Percentiles rank a stretch among this genome's conserved stretches.
Conservation (phyloP, 495 filamentous ascomycete species). For the Chaetomium tenue region DNA sequence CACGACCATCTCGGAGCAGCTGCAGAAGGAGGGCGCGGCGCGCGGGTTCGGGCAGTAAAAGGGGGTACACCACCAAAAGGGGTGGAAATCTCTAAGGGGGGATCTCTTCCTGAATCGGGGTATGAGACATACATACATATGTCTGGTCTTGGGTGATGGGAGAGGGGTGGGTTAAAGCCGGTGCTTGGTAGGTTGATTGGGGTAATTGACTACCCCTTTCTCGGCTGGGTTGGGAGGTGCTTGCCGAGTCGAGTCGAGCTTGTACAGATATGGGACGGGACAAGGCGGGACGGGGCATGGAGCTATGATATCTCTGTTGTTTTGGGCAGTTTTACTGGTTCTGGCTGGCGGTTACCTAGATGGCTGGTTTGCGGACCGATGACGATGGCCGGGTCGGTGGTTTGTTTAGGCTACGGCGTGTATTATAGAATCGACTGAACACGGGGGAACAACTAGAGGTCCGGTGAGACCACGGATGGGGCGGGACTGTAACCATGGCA, state of each 20-base stretch:
- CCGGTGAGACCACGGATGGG: slow-evolving; percentile 15
- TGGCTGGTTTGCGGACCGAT: neutral
- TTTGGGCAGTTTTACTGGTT: slow-evolving; percentile 8
- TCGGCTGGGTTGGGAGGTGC: neutral
- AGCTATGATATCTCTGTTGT: neutral
- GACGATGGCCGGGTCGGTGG: neutral
- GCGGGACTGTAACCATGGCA: slow-evolving; percentile 4
- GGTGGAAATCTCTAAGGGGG: too few relatives aligned
- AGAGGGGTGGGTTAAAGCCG: too few relatives aligned
- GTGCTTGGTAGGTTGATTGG: too few relatives aligned
- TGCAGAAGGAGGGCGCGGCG: slow-evolving; percentile 51
- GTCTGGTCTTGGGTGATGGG: too few relatives aligned
- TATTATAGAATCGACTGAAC: slow-evolving; percentile 7
- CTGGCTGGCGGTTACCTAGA: slow-evolving; percentile 3
- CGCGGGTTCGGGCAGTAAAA: slow-evolving; percentile 29
- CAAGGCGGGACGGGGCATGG: neutral
- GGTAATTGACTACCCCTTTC: neutral
- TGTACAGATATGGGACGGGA: neutral
- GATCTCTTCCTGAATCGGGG: too few relatives aligned
- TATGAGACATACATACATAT: too few relatives aligned
- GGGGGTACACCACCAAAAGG: too few relatives aligned
- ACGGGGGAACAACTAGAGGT: slow-evolving; percentile 10
- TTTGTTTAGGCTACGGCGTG: slow-evolving; percentile 1
- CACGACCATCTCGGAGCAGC: slow-evolving; percentile 72
- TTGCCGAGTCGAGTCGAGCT: neutral